Base-by-base conservation (phyloP, 352 stramenopile species). In the Nothophytophthora sp. region DNA sequence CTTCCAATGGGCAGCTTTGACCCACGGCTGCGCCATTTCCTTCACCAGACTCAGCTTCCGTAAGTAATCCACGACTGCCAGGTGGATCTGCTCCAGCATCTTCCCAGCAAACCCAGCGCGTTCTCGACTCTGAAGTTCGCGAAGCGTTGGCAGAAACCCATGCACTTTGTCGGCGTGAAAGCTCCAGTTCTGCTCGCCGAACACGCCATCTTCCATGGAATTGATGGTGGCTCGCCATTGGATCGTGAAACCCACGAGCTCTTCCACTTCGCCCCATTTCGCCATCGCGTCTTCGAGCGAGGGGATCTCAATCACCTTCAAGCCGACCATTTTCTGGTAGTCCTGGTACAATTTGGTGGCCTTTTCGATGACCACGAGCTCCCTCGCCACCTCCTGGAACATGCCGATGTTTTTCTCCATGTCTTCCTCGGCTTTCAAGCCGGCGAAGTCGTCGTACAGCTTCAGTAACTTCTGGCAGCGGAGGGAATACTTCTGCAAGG, bases 141-240 rank as follows among this genome's bases (percentile, higher is more conserved):
- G 45, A 38, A 86, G 62, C 1, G 62, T 51, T 11, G 63, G 57
- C 15, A 81, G 33, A 19, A 86, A 82, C 5, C 27, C 37, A 8
- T 50, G 52, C 3, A 88, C 51, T 23, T 59, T 70, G 12, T 76
- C 64, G 2, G 63, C 48, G 38, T 88, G 71, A 5, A 22, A 19
- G 33, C 35, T 28, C 80, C 80, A 90, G 15, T 76, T 70, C 55
- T 90, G 80, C 12, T 84, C 70, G 4, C 65, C 68, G 50, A 90
- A 88, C 37, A 88, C 79, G 0, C 70, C 73, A n/a, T 74, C 80
- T 44, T 88, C 77, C 74, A 88, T 90, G 16, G 66, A 40, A 28
- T 69, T 63, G 11, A 72, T 67, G 0, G 66, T 52, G 0, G 45
- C 25, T 16, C 72, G 66, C 80, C 80, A 90, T 23, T 83, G 51